Evolutionary conservation across 2,329 filamentous ascomycete species (phyloP).

Genomic region (Hypoxylon sp.): DNA sequence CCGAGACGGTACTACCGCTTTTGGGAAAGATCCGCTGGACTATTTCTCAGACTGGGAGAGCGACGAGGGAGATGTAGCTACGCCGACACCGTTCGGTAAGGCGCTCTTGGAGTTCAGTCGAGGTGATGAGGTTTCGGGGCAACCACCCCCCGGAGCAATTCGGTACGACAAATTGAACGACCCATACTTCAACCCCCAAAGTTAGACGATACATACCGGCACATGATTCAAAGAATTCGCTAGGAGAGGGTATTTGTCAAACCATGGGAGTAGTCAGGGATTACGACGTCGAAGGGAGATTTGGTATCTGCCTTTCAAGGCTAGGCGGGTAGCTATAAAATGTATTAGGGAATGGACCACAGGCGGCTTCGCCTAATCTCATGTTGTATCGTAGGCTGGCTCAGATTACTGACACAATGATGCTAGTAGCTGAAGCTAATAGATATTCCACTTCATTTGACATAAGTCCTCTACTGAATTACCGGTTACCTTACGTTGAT

Average conservation of each 20-base stretch:
- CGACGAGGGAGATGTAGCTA: neutral
- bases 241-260: neutral
- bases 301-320: neutral
- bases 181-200: neutral
- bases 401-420: neutral
- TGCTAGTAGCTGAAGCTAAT: neutral
- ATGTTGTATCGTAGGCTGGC: neutral
- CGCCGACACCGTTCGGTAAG: neutral
- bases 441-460: neutral
- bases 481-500: neutral
- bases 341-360: neutral
- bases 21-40: neutral
- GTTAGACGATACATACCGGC: no score
- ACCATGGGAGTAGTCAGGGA: neutral
- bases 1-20: neutral
- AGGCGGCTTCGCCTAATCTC: neutral
- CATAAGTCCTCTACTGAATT: neutral
- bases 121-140: neutral
- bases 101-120: neutral
- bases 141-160: neutral
- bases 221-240: neutral
- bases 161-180: neutral
- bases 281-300: neutral
- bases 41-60: constrained; percentile 3
- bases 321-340: neutral